Evolutionary conservation across 768 basidiomycete genomes (phyloP).

Genomic region (Hydnomerulius pinastri): DNA sequence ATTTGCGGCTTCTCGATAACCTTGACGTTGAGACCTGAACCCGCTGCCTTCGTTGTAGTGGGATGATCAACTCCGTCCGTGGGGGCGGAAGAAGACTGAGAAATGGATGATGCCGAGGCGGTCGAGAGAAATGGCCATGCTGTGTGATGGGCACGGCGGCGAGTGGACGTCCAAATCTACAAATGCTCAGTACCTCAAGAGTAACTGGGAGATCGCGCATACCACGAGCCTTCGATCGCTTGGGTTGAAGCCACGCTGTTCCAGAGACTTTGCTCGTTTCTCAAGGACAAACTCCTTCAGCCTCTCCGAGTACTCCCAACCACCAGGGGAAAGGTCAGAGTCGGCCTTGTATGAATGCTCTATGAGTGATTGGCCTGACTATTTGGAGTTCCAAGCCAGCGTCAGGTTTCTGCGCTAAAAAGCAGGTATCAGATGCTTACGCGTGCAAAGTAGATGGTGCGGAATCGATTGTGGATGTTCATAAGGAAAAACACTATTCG

Average conservation of each 20-base stretch:
- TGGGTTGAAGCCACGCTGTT: constrained; percentile 67
- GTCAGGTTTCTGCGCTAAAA: not conserved
- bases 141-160: constrained; percentile 90
- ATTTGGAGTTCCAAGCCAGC: not conserved
- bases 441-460: constrained; percentile 95
- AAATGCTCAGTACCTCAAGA: not conserved
- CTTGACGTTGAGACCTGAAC: constrained; percentile 55
- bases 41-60: constrained; percentile 5
- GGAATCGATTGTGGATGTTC: constrained; percentile 95
- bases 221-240: constrained; percentile 68
- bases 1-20: constrained; percentile 96
- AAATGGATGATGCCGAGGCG: constrained; percentile 20
- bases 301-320: constrained; percentile 92
- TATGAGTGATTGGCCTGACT: constrained; percentile 98
- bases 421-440: constrained; percentile 46
- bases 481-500: constrained; percentile 98
- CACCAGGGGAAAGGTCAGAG: constrained; percentile 91
- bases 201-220: constrained; percentile 25
- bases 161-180: constrained; percentile 97
- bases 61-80: not conserved
- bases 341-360: constrained; percentile 99
- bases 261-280: constrained; percentile 72
- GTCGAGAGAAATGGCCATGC: constrained; percentile 87
- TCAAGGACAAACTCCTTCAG: constrained; percentile 90
- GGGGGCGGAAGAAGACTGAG: constrained; percentile 3